Evolutionary conservation across 352 stramenopile species (phyloP).

Genomic region (Phytophthora lateralis): DNA sequence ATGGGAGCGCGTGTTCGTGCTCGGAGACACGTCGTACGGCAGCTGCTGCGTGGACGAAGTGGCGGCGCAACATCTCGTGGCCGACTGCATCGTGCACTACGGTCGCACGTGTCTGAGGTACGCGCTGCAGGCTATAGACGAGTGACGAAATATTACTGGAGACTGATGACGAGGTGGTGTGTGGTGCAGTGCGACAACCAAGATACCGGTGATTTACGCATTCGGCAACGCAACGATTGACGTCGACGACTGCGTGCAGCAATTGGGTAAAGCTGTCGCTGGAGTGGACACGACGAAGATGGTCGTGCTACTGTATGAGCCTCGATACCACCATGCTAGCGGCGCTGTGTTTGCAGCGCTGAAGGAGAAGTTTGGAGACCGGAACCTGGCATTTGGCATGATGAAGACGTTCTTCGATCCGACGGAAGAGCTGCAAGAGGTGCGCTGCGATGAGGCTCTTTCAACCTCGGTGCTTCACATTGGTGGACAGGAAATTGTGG

Average conservation of each 20-base stretch:
- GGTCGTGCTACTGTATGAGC: slow-evolving; percentile 92
- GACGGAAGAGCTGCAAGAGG: slow-evolving; percentile 22
- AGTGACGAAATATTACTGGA: background rate
- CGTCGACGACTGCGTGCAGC: slow-evolving; percentile 50
- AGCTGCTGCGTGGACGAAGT: slow-evolving; percentile 97
- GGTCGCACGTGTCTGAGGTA: slow-evolving; percentile 92
- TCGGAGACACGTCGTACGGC: slow-evolving; percentile 96
- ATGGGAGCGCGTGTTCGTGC: slow-evolving; percentile 89
- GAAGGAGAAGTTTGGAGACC: slow-evolving; percentile 40
- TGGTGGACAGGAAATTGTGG: slow-evolving; percentile 61
- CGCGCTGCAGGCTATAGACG: background rate
- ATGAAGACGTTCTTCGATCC: slow-evolving; percentile 83
- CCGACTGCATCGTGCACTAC: slow-evolving; percentile 95
- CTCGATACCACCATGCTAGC: slow-evolving; percentile 88
- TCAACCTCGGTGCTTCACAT: slow-evolving; percentile 44
- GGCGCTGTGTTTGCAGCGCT: slow-evolving; percentile 51
- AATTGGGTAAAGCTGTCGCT: slow-evolving; percentile 37
- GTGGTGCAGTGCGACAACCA: slow-evolving; percentile 59
- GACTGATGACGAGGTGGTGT: background rate
- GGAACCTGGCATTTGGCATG: slow-evolving; percentile 54
- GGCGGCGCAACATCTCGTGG: slow-evolving; percentile 92
- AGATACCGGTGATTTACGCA: slow-evolving; percentile 92
- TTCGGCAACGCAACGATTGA: slow-evolving; percentile 86
- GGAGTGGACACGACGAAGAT: slow-evolving; percentile 47
- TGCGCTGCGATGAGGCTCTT: background rate